Evolutionary conservation across 768 basidiomycete genomes (phyloP).

Genomic region (Psilocybe cubensis): DNA sequence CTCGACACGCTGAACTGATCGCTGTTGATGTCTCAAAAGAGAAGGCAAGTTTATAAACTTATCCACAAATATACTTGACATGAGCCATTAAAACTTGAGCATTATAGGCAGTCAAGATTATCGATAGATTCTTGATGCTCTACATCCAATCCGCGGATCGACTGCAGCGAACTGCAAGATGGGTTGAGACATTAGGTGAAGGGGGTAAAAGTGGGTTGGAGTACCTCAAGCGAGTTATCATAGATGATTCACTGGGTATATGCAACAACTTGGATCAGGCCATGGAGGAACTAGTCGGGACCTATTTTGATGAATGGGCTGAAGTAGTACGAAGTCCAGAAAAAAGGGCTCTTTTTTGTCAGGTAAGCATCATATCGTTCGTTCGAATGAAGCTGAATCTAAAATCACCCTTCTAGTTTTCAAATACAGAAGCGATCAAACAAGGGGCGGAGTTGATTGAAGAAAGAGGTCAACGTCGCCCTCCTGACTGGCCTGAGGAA

Average conservation of each 20-base stretch:
- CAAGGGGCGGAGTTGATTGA: conserved; percentile 52
- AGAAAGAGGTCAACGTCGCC: conserved; percentile 65
- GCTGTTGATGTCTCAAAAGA: conserved; percentile 67
- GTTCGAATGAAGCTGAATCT: not conserved
- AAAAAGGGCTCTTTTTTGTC: conserved; percentile 16
- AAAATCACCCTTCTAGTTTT: conserved; percentile 58
- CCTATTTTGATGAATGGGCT: conserved; percentile 75
- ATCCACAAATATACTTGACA: not conserved
- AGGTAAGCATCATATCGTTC: conserved; percentile 10
- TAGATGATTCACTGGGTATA: conserved; percentile 75
- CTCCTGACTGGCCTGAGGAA: conserved; percentile 70
- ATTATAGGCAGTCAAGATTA: conserved; percentile 42
- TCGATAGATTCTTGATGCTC: conserved; percentile 68
- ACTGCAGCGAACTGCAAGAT: conserved; percentile 72
- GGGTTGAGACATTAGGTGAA: conserved; percentile 68
- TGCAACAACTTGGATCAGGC: conserved; percentile 67
- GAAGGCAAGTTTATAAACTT: conserved; percentile 42
- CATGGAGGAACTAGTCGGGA: conserved; percentile 67
- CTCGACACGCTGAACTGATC: conserved; percentile 65
- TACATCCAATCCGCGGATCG: conserved; percentile 78
- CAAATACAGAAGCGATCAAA: conserved; percentile 57
- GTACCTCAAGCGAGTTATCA: conserved; percentile 64
- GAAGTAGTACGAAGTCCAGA: conserved; percentile 50
- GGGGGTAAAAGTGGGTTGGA: conserved; percentile 54
- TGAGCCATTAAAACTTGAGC: not conserved